Evolutionary conservation across 176 grass and related monocot species (phyloP).

Genomic region (Eragrostis curvula): DNA sequence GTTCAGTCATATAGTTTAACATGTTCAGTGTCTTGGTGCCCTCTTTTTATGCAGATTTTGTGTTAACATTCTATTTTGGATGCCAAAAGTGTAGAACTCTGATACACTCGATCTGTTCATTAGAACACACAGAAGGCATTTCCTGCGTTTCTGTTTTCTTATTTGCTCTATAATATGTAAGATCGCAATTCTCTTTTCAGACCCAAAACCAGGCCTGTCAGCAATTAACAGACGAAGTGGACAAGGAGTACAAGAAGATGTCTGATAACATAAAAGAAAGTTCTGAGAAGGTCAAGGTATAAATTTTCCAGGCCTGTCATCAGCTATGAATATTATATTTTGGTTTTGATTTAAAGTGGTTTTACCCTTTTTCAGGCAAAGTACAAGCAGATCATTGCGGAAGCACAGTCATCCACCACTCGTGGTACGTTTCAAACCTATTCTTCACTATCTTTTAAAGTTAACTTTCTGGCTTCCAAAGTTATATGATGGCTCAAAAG

Average conservation of each 20-base stretch:
- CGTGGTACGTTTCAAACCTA: slow-evolving; percentile 42
- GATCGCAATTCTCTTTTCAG: slow-evolving; percentile 36
- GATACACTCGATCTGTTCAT: neutral
- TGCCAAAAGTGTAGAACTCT: neutral
- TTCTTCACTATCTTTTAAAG: slow-evolving; percentile 2
- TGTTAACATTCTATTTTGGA: neutral
- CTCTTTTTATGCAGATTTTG: neutral
- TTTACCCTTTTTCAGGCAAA: slow-evolving; percentile 43
- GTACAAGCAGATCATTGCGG: slow-evolving; percentile 56
- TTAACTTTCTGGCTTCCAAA: slow-evolving; percentile 1
- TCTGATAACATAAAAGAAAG: slow-evolving; percentile 46
- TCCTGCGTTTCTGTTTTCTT: slow-evolving; percentile 2
- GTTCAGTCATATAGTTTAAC: neutral
- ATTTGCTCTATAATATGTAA: slow-evolving; percentile 12
- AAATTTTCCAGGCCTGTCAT: neutral
- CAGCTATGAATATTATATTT: neutral
- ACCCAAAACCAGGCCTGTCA: slow-evolving; percentile 46
- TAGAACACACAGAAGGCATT: neutral
- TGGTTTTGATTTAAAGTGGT: slow-evolving; percentile 4
- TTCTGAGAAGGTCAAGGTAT: slow-evolving; percentile 59
- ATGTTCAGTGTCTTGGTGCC: neutral
- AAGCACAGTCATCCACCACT: slow-evolving; percentile 51
- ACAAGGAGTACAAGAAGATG: slow-evolving; percentile 58
- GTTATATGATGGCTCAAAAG: neutral
- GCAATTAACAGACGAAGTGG: slow-evolving; percentile 52